phyloP scores from a whole-genome alignment of 2,329 filamentous ascomycete genomes.

The Fusarium scirpi region DNA sequence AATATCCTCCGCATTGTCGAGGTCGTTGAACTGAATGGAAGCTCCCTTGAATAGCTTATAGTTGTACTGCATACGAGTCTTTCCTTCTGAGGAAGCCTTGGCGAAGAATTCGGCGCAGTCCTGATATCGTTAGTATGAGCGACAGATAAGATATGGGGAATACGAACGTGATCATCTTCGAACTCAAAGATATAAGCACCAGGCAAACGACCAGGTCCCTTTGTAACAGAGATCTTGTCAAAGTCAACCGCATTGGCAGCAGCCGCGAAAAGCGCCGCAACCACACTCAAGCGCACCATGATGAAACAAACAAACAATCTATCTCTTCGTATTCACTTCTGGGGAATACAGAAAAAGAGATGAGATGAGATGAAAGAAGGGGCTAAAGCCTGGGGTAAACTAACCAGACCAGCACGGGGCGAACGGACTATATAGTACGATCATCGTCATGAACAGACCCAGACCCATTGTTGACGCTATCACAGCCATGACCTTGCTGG shows the following conservation, averaged over 20 bases:
- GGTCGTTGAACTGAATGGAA: conserved; percentile 64
- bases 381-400: conserved; percentile 10
- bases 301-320: conserved; percentile 3
- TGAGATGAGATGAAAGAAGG: not conserved
- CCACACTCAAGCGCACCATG: conserved; percentile 54
- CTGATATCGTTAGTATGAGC: conserved; percentile 5
- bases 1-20: conserved; percentile 58
- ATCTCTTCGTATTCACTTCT: conserved; percentile 26
- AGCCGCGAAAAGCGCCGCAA: conserved; percentile 53
- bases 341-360: not conserved
- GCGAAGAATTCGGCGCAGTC: conserved; percentile 36
- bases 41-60: conserved; percentile 66
- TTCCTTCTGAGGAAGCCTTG: conserved; percentile 51
- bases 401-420: not conserved
- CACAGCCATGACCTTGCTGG: not conserved
- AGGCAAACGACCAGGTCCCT: conserved; percentile 50
- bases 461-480: conserved; percentile 12
- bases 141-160: rapidly evolving
- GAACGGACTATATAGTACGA: conserved; percentile 31
- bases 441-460: conserved; percentile 20
- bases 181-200: conserved; percentile 67
- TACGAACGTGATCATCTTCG: conserved; percentile 60
- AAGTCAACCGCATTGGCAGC: conserved; percentile 48
- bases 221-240: conserved; percentile 41
- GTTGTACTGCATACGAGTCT: conserved; percentile 60